These are phyloP conservation scores for Kalanchoe fedtschenkoi DNA, from an alignment of 164 flowering plant species.

Conservation along the genomic window DNA sequence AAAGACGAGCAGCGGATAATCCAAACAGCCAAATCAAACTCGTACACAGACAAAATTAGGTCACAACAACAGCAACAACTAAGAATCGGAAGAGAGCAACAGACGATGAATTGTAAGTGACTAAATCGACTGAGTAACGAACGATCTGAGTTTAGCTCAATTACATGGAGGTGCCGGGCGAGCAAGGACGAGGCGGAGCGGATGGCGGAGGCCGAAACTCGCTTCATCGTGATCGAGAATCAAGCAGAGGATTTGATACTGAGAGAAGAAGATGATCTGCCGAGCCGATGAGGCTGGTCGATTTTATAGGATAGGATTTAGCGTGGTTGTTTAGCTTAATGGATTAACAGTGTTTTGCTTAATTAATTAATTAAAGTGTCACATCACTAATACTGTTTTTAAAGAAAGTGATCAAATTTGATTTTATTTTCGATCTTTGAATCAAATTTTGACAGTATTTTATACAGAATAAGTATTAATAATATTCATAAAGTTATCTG, in stretches of 20 bases:
- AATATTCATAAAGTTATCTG: too few relatives aligned
- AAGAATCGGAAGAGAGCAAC: neutral
- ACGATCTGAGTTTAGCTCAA: neutral
- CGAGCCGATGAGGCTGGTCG: neutral
- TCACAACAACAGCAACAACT: too few relatives aligned
- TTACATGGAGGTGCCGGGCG: constrained; percentile 43
- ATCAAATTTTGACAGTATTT: too few relatives aligned
- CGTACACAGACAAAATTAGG: too few relatives aligned
- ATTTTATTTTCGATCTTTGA: too few relatives aligned
- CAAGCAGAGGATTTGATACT: neutral
- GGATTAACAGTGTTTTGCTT: too few relatives aligned
- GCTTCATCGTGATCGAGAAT: constrained; percentile 31
- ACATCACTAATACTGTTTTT: too few relatives aligned
- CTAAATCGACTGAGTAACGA: neutral
- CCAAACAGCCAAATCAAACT: too few relatives aligned
- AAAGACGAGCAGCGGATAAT: neutral
- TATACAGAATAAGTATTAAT: too few relatives aligned
- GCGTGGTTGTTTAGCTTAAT: too few relatives aligned
- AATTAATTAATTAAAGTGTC: too few relatives aligned
- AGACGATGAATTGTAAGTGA: neutral
- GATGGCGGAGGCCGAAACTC: constrained; percentile 33
- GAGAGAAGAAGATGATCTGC: neutral
- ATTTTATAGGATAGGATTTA: neutral
- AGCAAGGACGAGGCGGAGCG: constrained; percentile 18
- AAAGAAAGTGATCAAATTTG: too few relatives aligned